Evolutionary conservation across 805 yeast genomes (phyloP).

Genomic region (Teunomyces lycoperdinae): DNA sequence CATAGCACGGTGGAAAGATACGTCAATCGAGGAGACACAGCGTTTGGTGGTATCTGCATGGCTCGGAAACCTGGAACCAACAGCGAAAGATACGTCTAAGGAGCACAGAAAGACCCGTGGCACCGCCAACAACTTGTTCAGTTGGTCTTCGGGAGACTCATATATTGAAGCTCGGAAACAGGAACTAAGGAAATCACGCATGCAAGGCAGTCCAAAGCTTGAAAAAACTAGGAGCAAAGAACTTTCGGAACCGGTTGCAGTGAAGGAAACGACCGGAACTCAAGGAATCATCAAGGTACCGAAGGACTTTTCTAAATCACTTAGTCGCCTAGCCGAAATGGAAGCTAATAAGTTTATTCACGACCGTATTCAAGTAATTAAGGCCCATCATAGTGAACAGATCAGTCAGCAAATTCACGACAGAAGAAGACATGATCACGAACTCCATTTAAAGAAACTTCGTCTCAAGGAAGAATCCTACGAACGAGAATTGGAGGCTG

Average conservation of each 20-base stretch:
- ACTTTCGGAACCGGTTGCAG: neutral
- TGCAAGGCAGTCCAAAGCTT: constrained; percentile 4
- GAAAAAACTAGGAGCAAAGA: constrained; percentile 1
- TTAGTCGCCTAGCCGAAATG: constrained; percentile 28
- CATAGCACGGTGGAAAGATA: constrained; percentile 31
- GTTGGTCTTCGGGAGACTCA: constrained; percentile 43
- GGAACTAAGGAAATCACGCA: constrained; percentile 16
- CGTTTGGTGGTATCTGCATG: constrained; percentile 22
- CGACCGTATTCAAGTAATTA: constrained; percentile 35
- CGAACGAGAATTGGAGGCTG: constrained; percentile 28
- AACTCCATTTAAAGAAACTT: constrained; percentile 31
- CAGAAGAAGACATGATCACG: constrained; percentile 40
- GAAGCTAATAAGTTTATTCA: constrained; percentile 40
- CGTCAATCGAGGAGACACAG: constrained; percentile 21
- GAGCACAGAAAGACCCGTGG: constrained; percentile 7
- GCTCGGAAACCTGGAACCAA: constrained; percentile 15
- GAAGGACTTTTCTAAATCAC: constrained; percentile 20
- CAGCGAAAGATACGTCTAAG: neutral
- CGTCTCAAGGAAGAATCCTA: constrained; percentile 39
- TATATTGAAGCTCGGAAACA: constrained; percentile 32
- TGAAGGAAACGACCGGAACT: neutral
- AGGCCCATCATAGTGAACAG: constrained; percentile 37
- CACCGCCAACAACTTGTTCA: constrained; percentile 33
- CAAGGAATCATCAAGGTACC: constrained; percentile 11
- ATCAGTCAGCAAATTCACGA: constrained; percentile 36